Evolutionary conservation across 306 rosid genomes (phyloP).

Genomic region (Abrus pulchellus): DNA sequence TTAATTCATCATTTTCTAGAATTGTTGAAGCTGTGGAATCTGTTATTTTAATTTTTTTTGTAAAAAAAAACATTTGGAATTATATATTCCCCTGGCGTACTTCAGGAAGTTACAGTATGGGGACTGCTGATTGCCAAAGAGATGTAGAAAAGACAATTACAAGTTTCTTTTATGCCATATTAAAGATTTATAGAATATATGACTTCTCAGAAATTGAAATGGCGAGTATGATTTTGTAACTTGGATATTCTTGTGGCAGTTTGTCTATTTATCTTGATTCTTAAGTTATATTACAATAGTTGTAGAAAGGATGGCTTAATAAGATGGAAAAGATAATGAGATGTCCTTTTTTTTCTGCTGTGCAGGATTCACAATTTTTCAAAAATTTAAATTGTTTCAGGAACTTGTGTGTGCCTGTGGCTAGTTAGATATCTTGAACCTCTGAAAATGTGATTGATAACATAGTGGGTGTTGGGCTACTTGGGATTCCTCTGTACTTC

Average conservation of each 20-base stretch:
- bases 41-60: not conserved
- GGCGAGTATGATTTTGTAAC: conserved; percentile 18
- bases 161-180: not conserved
- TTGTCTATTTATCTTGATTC: conserved; percentile 15
- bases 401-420: conserved; percentile 8
- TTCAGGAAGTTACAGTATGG: conserved; percentile 7
- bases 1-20: not conserved
- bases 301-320: conserved; percentile 2
- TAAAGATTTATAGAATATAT: conserved; percentile 9
- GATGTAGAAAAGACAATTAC: conserved; percentile 7
- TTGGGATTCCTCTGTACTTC: not conserved
- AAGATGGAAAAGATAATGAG: not conserved
- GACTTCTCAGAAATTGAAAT: conserved; percentile 3
- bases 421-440: conserved; percentile 1
- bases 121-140: not conserved
- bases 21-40: conserved; percentile 5
- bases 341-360: conserved; percentile 3
- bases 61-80: not conserved
- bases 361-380: conserved; percentile 8
- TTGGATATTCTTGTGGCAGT: conserved; percentile 31
- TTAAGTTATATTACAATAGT: not conserved
- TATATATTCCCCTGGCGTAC: not conserved
- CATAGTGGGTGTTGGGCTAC: conserved; percentile 31
- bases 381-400: conserved; percentile 7
- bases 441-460: not conserved